Percentiles rank a stretch among this genome's conserved stretches.
Conservation (phyloP, 1,284 basidiomycete species). For the Wallemia hederae region DNA sequence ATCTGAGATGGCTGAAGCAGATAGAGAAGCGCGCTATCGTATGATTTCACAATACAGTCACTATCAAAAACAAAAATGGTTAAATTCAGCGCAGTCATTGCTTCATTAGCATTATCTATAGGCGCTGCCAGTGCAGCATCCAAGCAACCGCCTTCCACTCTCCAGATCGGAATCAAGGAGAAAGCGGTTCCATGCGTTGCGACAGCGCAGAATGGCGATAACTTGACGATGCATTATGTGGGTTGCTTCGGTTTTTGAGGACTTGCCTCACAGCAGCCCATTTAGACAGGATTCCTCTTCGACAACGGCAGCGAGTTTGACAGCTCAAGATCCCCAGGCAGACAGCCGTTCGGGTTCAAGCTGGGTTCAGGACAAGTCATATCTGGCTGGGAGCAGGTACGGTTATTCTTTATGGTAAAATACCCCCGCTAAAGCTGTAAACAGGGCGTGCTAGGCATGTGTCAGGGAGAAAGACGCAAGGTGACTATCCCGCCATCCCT, state of each 20-base stretch:
- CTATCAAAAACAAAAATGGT: background rate
- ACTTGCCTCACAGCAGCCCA: background rate
- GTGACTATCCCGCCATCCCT: conserved; percentile 48
- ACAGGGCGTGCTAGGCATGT: conserved; percentile 31
- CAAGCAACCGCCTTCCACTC: conserved; percentile 17
- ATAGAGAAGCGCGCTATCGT: no score
- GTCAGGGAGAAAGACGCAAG: conserved; percentile 64
- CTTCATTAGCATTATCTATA: background rate
- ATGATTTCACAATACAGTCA: background rate
- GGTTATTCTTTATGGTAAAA: conserved; percentile 2
- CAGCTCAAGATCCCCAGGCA: conserved; percentile 32
- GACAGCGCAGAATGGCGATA: conserved; percentile 33
- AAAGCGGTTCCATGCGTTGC: conserved; percentile 28
- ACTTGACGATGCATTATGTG: conserved; percentile 47
- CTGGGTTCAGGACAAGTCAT: conserved; percentile 57
- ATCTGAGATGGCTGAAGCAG: no score
- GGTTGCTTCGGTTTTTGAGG: conserved; percentile 13
- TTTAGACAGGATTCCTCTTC: conserved; percentile 9
- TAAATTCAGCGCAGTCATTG: background rate
- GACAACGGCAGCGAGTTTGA: conserved; percentile 58
- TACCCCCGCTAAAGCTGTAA: background rate
- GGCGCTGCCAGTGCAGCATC: background rate
- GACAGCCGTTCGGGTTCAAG: conserved; percentile 30
- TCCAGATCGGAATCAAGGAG: conserved; percentile 30
- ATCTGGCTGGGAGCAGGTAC: conserved; percentile 20